Base-by-base conservation (phyloP, 2,329 filamentous ascomycete species). In the Ascochyta lentis region DNA sequence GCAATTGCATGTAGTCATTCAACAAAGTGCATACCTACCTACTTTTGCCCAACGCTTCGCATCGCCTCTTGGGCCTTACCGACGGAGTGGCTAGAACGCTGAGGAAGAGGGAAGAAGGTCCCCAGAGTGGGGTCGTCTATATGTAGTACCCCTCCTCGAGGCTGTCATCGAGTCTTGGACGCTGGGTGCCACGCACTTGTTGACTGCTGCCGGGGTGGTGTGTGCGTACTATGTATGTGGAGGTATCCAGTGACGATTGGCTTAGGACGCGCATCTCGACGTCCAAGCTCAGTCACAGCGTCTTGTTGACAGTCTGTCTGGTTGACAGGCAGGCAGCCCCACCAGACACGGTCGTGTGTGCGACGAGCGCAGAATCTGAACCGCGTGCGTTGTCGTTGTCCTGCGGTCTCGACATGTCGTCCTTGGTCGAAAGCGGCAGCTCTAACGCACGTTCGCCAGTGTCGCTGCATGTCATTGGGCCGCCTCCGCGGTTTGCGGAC, bases 321-420 rank as follows among this genome's bases (percentile, higher is more conserved):
- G 40, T 48, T 54, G 56, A 60, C 53, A 49, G 42, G 8, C 24
- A 31, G 10, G 33, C 46, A 19, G 54, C 58, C 54, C 58, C 58
- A 58, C 54, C 44, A 6, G 10, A 26, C 33, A 39, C 24, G 40
- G 53, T 50, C 49, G 54, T 51, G 8, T 16, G 23, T 16, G 7
- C n/a, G n/a, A 27, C 16, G 19, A 40, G 7, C 50, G 63, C 63
- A 64, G 59, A 63, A 51, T 49, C 49, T 43, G 50, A 59, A 59
- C 60, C 60, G 64, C 50, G 48, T 68, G 66, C 63, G 66, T 65
- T 68, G 66, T 67, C 50, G 43, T 56, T 48, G 59, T 63, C 43
- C 56, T 56, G 58, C 58, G 44, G 37, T 43, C 48, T 58, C 51
- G 49, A 55, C 31, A 44, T 50, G 23, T 34, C 42, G 24, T 27